Conservation (phyloP, 768 basidiomycete genomes). For the Naganishia antarctica region DNA sequence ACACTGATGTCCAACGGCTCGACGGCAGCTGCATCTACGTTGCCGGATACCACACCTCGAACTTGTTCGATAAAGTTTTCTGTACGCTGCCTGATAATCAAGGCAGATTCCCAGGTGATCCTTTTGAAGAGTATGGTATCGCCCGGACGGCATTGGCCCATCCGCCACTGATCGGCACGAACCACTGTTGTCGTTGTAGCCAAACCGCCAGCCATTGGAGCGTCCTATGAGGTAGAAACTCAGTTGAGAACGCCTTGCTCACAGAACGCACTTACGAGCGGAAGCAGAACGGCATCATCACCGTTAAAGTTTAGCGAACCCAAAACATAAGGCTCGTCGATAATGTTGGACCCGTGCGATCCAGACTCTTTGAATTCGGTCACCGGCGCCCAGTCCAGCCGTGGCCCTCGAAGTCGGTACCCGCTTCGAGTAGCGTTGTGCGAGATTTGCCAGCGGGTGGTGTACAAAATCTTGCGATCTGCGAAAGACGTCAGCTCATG, state of each 20-base stretch:
- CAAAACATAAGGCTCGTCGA: slow-evolving; percentile 43
- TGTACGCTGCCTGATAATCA: slow-evolving; percentile 37
- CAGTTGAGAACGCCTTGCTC: slow-evolving; percentile 55
- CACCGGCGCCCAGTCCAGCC: slow-evolving; percentile 57
- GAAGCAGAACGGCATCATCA: slow-evolving; percentile 65
- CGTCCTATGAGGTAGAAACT: slow-evolving; percentile 29
- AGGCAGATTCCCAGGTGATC: slow-evolving; percentile 53
- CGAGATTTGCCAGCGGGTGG: slow-evolving; percentile 57
- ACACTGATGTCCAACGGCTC: slow-evolving; percentile 32
- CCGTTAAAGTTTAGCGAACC: slow-evolving; percentile 53
- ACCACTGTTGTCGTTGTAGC: slow-evolving; percentile 35
- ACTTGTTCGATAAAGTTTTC: slow-evolving; percentile 47
- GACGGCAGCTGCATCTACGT: background rate
- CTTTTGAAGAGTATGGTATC: slow-evolving; percentile 57
- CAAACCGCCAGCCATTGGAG: slow-evolving; percentile 34
- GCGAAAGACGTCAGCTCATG: background rate
- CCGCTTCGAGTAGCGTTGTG: slow-evolving; percentile 63
- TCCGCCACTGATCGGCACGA: slow-evolving; percentile 57
- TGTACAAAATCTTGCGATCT: slow-evolving; percentile 57
- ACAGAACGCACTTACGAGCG: slow-evolving; percentile 62
- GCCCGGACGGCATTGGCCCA: slow-evolving; percentile 63
- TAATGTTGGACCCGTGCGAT: slow-evolving; percentile 64
- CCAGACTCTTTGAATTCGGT: slow-evolving; percentile 63
- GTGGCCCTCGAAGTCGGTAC: slow-evolving; percentile 58
- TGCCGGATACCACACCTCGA: slow-evolving; percentile 4